Base-by-base conservation (phyloP, 2,329 filamentous ascomycete genomes). In the Rachicladosporium sp. region DNA sequence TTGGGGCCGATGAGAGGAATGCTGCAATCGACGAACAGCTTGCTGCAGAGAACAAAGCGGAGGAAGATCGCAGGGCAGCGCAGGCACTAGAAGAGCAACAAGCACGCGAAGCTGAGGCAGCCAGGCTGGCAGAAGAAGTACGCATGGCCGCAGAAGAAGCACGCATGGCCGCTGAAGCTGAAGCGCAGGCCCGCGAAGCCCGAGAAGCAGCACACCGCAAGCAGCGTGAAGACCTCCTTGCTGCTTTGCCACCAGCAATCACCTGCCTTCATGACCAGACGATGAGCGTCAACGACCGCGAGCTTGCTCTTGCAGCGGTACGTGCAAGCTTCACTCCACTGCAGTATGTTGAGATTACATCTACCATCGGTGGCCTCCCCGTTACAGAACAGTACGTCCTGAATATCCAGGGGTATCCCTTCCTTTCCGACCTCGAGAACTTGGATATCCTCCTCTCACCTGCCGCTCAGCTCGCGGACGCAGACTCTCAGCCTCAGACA, bases 321-420 rank as follows among this genome's bases (percentile, higher is more conserved):
- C 19, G 49, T 10, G 32, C 45, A 13, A 39, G 49, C 37, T 53
- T 52, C 35, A 47, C 49, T 6, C 54, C 53, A 12, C 40, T 58
- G 8, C 48, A 50, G 10, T 31, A 31, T 27, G 33, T 33, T 21
- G 32, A 27, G 23, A 30, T n/a, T 13, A 40, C 40, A 23, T 43
- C 47, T 11, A 39, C 48, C 7, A 31, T 44, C 15, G 38, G 37
- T 4, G 43, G 42, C 6, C 15, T 41, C 4, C 36, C 35, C 10
- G 44, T 13, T 3, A 21, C 34, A 10, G 39, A 41, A 3, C 35
- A 36, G 3, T 54, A 49, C 49, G 42, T 58, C 4, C 46, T 54
- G 11, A 59, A 58, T 32, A 38, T 50, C 29, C 51, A 56, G 37
- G 53, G 45, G 10, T 53, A 54, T n/a, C 50, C 53, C 3, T 43